Base-by-base conservation (phyloP, 1,139 yeast species). In the Taphrina confusa region DNA sequence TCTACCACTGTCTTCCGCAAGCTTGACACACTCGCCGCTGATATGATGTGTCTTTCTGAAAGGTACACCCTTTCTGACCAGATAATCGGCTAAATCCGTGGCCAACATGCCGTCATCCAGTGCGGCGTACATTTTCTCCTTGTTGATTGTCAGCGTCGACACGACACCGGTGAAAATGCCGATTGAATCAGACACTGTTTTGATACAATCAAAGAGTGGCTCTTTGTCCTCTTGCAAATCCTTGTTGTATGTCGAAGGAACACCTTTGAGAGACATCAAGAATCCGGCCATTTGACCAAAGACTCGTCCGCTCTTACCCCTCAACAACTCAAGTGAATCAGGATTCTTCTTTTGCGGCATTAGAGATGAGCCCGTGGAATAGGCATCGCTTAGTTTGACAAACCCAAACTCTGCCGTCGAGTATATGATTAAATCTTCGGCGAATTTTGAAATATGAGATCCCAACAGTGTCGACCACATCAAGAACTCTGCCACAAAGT, bases 291-390 rank as follows among this genome's bases (percentile, higher is more conserved):
- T 78, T 40, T 89, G 85, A 71, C 99, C 99, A 70, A 92, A 91
- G 18, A 90, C 96, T 73, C 99, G 85, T 59, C 99, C 99, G 18
- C 95, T 85, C 76, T 92, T 92, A 62, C 99, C 99, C 75, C 99
- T 82, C 71, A 94, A 80, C 65, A 92, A 79, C 76, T 92, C 99
- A 67, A 92, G 79, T 39, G 96, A 87, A 72, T 92, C 99, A 2
- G 98, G 97, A 76, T 92, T 92, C 76, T 92, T 94, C 83, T 92
- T 92, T 75, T 94, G 98, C 25, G 99, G 99, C 99, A 92, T 92
- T 71, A 92, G 80, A 44, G 97, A 89, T 4, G 97, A 89, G 8
- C 99, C 99, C 9, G 99, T 92, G 1, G 98, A 92, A 76, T 92
- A 92, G 30, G 98, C 98, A 73, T 92, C 99, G 11, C 97, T 94